A percentile compares a stretch with the other conserved stretches of the same genome.
These are phyloP conservation scores for Aspergillus egyptiacus DNA, from an alignment of 495 filamentous ascomycete species.

Conservation along the genomic window DNA sequence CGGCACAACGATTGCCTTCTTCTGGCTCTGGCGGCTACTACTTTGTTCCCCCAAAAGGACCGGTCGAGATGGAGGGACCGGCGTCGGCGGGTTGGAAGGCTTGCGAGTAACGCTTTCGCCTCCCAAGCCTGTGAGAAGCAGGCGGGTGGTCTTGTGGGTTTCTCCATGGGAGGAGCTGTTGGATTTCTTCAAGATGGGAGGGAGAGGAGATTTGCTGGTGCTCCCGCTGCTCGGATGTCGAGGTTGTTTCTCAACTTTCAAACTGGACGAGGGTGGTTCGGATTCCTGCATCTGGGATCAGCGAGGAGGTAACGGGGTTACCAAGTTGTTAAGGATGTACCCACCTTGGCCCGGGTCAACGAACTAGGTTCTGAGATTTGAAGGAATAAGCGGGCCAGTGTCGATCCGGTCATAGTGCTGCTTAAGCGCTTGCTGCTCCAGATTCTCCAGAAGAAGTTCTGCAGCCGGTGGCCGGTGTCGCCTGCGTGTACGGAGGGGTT, in stretches of 20 bases:
- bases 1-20: constrained; percentile 30
- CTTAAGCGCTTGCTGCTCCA: constrained; percentile 34
- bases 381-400: constrained; percentile 36
- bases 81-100: constrained; percentile 29
- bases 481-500: constrained; percentile 34
- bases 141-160: constrained; percentile 31
- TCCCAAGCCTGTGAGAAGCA: constrained; percentile 24
- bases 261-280: constrained; percentile 1
- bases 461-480: constrained; percentile 39
- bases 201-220: constrained; percentile 18
- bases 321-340: not conserved
- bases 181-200: constrained; percentile 38
- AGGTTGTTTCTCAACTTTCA: not conserved
- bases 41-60: constrained; percentile 8
- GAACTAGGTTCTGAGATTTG: constrained; percentile 31
- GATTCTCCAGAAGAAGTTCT: constrained; percentile 52
- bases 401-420: constrained; percentile 25
- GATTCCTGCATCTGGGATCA: constrained; percentile 5
- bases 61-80: constrained; percentile 15
- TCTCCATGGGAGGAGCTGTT: constrained; percentile 20
- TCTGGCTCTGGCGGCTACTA: constrained; percentile 17
- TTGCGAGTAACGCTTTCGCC: constrained; percentile 30
- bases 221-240: constrained; percentile 4
- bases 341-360: constrained; percentile 4
- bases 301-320: too few species aligned